phyloP scores from a whole-genome alignment of 202 grass and related monocot genomes.

The Hordeum pubiflorum region DNA sequence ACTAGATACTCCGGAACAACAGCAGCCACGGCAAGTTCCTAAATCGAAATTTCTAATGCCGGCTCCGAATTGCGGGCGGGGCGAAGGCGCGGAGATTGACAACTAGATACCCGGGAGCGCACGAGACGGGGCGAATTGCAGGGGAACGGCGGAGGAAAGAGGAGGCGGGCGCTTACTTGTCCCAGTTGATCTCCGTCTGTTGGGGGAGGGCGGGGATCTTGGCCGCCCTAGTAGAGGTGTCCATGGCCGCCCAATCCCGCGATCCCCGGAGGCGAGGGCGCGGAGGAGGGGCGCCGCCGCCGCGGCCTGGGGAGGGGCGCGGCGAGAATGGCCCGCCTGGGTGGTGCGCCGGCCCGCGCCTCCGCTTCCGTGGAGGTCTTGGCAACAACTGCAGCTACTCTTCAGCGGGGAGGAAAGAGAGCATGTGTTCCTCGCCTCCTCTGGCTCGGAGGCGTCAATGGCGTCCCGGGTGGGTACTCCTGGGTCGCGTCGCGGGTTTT shows the following conservation, averaged over 20 bases:
- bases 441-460: conserved; percentile 25
- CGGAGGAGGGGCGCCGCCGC: not conserved
- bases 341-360: not conserved
- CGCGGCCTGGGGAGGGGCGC: not conserved
- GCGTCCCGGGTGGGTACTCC: not conserved
- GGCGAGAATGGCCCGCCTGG: not conserved
- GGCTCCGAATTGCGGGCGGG: not conserved
- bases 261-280: not conserved
- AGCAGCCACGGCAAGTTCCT: not conserved
- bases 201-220: conserved; percentile 63
- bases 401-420: not conserved
- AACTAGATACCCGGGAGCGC: not conserved
- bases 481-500: not conserved
- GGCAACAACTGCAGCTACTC: conserved; percentile 18
- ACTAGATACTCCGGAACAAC: not conserved
- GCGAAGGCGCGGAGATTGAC: not conserved
- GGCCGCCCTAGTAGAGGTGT: conserved; percentile 26
- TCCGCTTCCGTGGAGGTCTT: conserved; percentile 21
- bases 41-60: conserved; percentile 6
- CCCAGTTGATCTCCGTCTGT: conserved; percentile 98
- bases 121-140: not conserved
- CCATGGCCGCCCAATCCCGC: conserved; percentile 27
- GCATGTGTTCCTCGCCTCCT: conserved; percentile 34
- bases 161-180: conserved; percentile 54
- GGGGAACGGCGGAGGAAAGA: not conserved